A percentile compares a stretch with the other conserved stretches of the same genome.
These are phyloP conservation scores for Botrytis porri DNA, from an alignment of 2,329 filamentous ascomycete species.

Conservation along the genomic window DNA sequence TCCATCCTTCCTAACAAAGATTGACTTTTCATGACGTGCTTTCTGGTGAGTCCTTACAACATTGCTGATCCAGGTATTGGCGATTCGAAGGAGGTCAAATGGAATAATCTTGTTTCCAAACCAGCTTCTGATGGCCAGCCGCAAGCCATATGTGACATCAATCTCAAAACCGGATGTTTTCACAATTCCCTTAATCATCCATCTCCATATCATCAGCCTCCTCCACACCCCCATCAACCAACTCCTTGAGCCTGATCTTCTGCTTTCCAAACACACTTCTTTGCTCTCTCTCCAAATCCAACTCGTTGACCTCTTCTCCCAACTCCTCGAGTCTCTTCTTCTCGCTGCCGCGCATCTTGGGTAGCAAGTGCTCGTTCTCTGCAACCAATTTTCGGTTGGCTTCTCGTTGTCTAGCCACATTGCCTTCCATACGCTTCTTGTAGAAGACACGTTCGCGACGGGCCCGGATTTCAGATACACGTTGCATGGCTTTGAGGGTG, in stretches of 20 bases:
- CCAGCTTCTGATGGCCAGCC: slow-evolving; percentile 2
- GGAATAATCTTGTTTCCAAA: neutral
- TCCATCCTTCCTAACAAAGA: slow-evolving; percentile 13
- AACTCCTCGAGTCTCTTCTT: slow-evolving; percentile 56
- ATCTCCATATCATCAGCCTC: slow-evolving; percentile 51
- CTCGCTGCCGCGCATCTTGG: slow-evolving; percentile 64
- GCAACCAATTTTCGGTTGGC: slow-evolving; percentile 83
- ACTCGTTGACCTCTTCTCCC: slow-evolving; percentile 41
- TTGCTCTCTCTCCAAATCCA: slow-evolving; percentile 49
- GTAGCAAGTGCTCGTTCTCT: slow-evolving; percentile 89
- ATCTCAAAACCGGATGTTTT: slow-evolving; percentile 20
- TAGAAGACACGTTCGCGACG: slow-evolving; percentile 89
- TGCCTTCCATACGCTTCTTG: slow-evolving; percentile 88
- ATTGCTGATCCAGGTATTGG: neutral
- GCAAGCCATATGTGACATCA: neutral
- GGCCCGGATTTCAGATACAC: slow-evolving; percentile 79
- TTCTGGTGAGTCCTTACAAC: neutral
- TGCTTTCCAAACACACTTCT: slow-evolving; percentile 42
- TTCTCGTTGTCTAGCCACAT: slow-evolving; percentile 76
- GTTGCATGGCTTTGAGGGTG: slow-evolving; percentile 88
- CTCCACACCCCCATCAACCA: slow-evolving; percentile 38
- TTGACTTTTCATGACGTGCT: slow-evolving; percentile 11
- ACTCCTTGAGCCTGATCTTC: slow-evolving; percentile 40
- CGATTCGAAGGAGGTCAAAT: neutral
- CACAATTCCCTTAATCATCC: slow-evolving; percentile 37